These are phyloP conservation scores for Boechera stricta DNA, from an alignment of 345 rosid species.

Conservation along the genomic window DNA sequence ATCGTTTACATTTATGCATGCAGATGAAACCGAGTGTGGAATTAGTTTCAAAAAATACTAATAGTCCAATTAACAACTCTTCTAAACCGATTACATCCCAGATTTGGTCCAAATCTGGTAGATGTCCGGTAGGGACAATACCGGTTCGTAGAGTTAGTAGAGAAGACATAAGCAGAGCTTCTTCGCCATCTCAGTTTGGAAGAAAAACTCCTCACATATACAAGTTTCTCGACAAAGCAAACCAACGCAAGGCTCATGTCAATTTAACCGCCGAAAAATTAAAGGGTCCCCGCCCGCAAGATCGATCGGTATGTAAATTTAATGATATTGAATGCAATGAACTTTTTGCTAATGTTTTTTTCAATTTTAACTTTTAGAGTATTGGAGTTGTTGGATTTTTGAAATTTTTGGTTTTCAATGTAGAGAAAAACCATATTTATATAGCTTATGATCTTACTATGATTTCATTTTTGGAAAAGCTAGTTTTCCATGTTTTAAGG, in stretches of 20 bases:
- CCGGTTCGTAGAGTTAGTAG: constrained; percentile 53
- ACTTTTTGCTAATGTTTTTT: neutral
- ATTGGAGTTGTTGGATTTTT: neutral
- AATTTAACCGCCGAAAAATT: neutral
- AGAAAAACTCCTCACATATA: constrained; percentile 36
- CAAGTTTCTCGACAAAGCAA: constrained; percentile 7
- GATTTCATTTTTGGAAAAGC: neutral
- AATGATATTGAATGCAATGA: neutral
- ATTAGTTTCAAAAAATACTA: neutral
- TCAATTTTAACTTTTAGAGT: no score
- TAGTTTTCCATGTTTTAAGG: neutral
- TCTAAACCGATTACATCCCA: constrained; percentile 38
- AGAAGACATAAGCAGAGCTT: constrained; percentile 51
- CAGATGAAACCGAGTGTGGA: constrained; percentile 55
- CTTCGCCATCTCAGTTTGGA: constrained; percentile 43
- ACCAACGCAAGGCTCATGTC: neutral
- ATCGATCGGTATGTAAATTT: constrained; percentile 49
- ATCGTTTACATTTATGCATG: constrained; percentile 17
- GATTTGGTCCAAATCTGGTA: constrained; percentile 55
- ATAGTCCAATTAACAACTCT: constrained; percentile 9
- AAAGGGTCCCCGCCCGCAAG: neutral
- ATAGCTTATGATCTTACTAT: neutral
- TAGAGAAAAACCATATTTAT: no score
- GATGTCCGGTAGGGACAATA: constrained; percentile 56
- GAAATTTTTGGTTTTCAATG: neutral